Evolutionary conservation across 352 stramenopile species (phyloP).

Genomic region (Blastocystis sp.): DNA sequence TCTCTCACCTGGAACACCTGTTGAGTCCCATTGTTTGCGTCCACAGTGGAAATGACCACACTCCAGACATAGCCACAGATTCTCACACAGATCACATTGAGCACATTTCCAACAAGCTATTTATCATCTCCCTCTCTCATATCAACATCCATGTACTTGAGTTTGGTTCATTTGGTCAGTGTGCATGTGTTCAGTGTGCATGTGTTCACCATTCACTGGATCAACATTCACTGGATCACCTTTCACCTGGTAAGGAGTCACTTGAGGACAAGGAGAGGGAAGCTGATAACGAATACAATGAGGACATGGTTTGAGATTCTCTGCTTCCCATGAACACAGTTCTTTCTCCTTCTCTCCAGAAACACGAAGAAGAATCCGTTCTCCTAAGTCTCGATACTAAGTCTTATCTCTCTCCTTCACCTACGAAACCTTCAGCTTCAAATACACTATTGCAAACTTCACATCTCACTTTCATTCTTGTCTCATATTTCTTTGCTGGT

Average conservation of each 20-base stretch:
- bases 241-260: background rate
- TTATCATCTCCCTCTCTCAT: slow-evolving; percentile 74
- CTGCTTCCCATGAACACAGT: slow-evolving; percentile 14
- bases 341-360: slow-evolving; percentile 52
- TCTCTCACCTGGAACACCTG: slow-evolving; percentile 70
- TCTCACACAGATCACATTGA: slow-evolving; percentile 89
- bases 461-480: background rate
- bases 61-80: slow-evolving; percentile 98
- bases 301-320: slow-evolving; percentile 43
- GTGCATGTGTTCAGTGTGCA: background rate
- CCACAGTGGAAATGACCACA: slow-evolving; percentile 77
- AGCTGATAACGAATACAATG: background rate
- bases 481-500: background rate
- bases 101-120: slow-evolving; percentile 75
- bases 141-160: too few species aligned
- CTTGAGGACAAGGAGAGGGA: slow-evolving; percentile 18
- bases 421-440: background rate
- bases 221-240: too few species aligned
- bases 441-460: background rate
- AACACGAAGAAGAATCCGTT: background rate
- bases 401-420: background rate
- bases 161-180: too few species aligned
- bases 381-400: background rate
- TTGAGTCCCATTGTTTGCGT: slow-evolving; percentile 74
- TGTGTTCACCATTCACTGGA: too few species aligned